A percentile compares a stretch with the other conserved stretches of the same genome.
These are phyloP conservation scores for Trichomonas vaginalis DNA, from an alignment of 208 protist genomes.

Conservation along the genomic window DNA sequence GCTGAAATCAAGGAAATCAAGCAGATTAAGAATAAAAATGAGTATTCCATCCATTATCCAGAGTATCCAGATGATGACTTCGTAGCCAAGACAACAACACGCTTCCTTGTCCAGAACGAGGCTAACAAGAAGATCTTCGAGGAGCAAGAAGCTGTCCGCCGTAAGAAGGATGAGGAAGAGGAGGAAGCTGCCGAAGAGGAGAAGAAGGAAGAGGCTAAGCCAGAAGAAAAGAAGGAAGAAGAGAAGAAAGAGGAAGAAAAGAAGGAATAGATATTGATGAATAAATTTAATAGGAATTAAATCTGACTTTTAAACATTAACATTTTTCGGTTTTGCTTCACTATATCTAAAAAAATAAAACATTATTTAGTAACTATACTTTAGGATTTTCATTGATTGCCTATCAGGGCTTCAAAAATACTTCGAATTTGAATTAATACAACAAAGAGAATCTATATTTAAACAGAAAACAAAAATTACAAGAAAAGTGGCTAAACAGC, in stretches of 20 bases:
- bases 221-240: neutral
- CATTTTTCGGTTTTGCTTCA: too few species aligned
- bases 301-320: too few species aligned
- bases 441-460: too few species aligned
- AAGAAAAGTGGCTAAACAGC: neutral
- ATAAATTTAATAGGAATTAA: too few species aligned
- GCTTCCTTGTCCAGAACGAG: neutral
- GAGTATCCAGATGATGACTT: conserved; percentile 13
- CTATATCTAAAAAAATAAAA: too few species aligned
- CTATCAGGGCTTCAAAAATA: too few species aligned
- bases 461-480: too few species aligned
- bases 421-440: too few species aligned
- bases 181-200: neutral
- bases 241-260: neutral
- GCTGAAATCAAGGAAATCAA: neutral
- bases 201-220: neutral
- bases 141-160: neutral
- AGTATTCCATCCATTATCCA: neutral
- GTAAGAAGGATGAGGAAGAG: neutral
- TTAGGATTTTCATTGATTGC: too few species aligned
- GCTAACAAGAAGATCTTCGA: neutral
- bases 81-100: too few species aligned
- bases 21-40: neutral
- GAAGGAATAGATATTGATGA: neutral
- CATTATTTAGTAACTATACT: too few species aligned